Conservation (phyloP, 805 yeast species). For the Candida sakaeoensis region DNA sequence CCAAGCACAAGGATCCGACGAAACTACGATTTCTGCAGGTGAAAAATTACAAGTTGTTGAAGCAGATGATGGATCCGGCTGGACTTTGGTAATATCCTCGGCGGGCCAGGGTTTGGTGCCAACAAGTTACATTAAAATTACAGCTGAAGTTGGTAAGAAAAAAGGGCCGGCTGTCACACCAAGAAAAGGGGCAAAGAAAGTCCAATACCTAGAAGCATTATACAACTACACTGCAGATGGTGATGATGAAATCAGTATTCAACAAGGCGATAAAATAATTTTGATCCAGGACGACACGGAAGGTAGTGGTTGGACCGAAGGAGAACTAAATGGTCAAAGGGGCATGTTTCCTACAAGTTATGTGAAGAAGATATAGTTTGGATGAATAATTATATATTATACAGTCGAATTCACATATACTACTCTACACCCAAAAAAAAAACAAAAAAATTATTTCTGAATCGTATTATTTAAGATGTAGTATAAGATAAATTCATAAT, state of each 20-base stretch:
- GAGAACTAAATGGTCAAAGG: constrained; percentile 48
- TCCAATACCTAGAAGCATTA: constrained; percentile 61
- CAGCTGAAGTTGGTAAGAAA: constrained; percentile 26
- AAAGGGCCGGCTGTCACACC: constrained; percentile 83
- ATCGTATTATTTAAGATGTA: background rate
- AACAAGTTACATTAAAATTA: constrained; percentile 63
- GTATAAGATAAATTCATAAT: constrained; percentile 4
- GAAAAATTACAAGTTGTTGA: constrained; percentile 57
- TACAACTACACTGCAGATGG: constrained; percentile 78
- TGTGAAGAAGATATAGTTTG: constrained; percentile 35
- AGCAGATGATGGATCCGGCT: constrained; percentile 86
- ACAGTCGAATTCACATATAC: background rate
- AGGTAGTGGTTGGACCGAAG: constrained; percentile 94
- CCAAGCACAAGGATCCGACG: constrained; percentile 70
- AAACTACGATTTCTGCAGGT: constrained; percentile 57
- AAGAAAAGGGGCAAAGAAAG: constrained; percentile 63
- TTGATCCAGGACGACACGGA: constrained; percentile 55
- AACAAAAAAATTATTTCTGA: background rate
- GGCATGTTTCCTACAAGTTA: constrained; percentile 68
- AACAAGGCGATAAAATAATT: constrained; percentile 68
- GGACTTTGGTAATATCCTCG: constrained; percentile 61
- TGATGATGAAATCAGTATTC: constrained; percentile 71
- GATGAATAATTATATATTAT: constrained; percentile 3
- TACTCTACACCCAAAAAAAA: constrained; percentile 4
- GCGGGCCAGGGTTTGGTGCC: constrained; percentile 79